Evolutionary conservation across 2,329 filamentous ascomycete species (phyloP).

Genomic region (Fusarium guadeloupense): DNA sequence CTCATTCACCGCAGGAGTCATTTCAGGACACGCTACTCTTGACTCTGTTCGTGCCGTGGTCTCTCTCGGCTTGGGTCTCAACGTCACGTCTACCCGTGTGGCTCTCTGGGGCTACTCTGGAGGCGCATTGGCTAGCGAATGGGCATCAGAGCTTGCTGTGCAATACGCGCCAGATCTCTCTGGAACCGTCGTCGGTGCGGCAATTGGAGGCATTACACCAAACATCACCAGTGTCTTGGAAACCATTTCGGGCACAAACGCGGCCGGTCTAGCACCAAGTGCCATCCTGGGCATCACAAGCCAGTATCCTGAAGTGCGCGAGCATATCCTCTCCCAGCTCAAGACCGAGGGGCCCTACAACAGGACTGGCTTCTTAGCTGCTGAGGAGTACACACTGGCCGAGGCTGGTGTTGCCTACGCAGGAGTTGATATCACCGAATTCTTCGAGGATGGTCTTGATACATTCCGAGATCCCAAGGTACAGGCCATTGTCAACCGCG

Average conservation of each 20-base stretch:
- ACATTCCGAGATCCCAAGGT: constrained; percentile 21
- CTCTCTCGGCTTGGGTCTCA: constrained; percentile 46
- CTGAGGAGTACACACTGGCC: constrained; percentile 1
- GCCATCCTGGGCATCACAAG: constrained; percentile 34
- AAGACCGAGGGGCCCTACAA: constrained; percentile 30
- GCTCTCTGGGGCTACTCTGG: constrained; percentile 67
- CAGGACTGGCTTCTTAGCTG: constrained; percentile 37
- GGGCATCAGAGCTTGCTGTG: constrained; percentile 61
- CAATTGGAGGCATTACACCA: constrained; percentile 58
- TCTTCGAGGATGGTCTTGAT: constrained; percentile 14
- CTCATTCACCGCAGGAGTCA: constrained; percentile 54
- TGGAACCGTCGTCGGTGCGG: constrained; percentile 55
- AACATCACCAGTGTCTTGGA: constrained; percentile 51
- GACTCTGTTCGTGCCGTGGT: constrained; percentile 57
- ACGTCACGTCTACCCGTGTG: constrained; percentile 38
- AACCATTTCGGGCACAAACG: constrained; percentile 43
- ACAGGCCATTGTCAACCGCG: constrained; percentile 13
- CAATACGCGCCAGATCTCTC: constrained; percentile 62
- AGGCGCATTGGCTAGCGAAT: constrained; percentile 61
- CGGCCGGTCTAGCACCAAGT: constrained; percentile 34
- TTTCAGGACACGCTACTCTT: constrained; percentile 56
- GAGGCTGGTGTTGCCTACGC: constrained; percentile 23
- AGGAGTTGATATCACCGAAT: constrained; percentile 24
- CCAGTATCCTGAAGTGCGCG: constrained; percentile 32
- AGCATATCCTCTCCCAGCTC: constrained; percentile 31